Percentiles rank a stretch among this genome's conserved stretches.
Conservation (phyloP, 1,139 yeast species). For the Lodderomyces theae region DNA sequence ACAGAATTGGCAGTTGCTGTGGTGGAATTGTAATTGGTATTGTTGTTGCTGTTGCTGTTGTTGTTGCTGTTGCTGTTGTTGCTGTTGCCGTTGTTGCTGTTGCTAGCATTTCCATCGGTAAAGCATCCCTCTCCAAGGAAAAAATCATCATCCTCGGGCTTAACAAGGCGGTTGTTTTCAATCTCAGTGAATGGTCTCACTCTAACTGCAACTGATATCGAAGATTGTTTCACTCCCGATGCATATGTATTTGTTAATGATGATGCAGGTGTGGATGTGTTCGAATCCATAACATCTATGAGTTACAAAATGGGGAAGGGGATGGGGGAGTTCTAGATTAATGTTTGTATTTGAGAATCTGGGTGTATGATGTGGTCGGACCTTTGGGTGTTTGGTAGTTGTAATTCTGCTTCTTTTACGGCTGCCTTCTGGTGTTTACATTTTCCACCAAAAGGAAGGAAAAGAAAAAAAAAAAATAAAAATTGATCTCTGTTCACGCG, state of each 20-base stretch:
- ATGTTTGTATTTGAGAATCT: too few species aligned
- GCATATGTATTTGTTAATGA: conserved; percentile 1
- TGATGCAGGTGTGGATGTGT: conserved; percentile 3
- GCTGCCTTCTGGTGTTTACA: neutral
- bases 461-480: too few species aligned
- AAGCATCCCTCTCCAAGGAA: conserved; percentile 62
- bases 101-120: conserved; percentile 9
- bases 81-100: conserved; percentile 7
- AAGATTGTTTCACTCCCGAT: conserved; percentile 45
- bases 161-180: conserved; percentile 50
- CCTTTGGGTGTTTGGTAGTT: too few species aligned
- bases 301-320: neutral
- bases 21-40: conserved; percentile 3
- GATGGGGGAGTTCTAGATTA: too few species aligned
- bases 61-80: neutral
- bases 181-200: conserved; percentile 76
- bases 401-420: neutral
- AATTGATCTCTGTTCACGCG: neutral
- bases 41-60: conserved; percentile 5
- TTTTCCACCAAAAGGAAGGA: neutral
- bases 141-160: conserved; percentile 31
- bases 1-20: neutral
- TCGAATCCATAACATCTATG: conserved; percentile 5
- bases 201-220: conserved; percentile 75
- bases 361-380: too few species aligned